Evolutionary conservation across 805 yeast species (phyloP), one percentile per base, ranked within the genome.

Genomic region (Metschnikowia gelsemii): DNA sequence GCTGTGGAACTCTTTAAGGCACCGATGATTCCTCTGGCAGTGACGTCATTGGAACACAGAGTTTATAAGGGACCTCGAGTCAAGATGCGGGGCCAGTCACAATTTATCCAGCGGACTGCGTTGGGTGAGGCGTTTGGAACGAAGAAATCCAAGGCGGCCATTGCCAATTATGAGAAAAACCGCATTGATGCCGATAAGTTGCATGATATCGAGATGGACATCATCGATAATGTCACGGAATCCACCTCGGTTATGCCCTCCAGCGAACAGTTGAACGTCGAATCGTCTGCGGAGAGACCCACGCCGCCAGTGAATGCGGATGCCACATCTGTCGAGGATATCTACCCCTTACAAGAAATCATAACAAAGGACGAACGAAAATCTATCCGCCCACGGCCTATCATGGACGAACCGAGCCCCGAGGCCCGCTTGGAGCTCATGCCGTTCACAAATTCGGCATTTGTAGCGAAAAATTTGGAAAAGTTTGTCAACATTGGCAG

Each of bases 51-150:
- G 57, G 68, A 79, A 2, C 76, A 74, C 52, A 76, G 81, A 54
- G 65, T 65, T 32, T 71, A 72, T 47, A 68, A 68, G 33, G 86
- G 87, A 5, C 93, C 93, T 17, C 63, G 72, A 19, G 72, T 87
- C 42, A 79, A 76, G 64, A 84, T 79, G 59, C 64, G 68, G 7
- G 77, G 76, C 24, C 66, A 68, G 27, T 65, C 69, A 47, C 65
- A 74, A 53, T 68, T 75, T 44, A 68, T 72, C 13, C 87, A 87
- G 65, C 78, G 97, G 61, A 86, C 79, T 42, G 84, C 87, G 2
- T 75, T 93, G 58, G 99, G 99, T 58, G 91, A 88, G 65, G 95
- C 93, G 2, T 93, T 93, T 55, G 99, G 99, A 75, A 91, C 99
- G 43, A 90, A 87, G 69, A 90, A 82, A 69, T 97, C 97, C 48